A percentile compares a stretch with the other conserved stretches of the same genome.
phyloP scores from a whole-genome alignment of 257 asterid species.

The Phtheirospermum japonicum region DNA sequence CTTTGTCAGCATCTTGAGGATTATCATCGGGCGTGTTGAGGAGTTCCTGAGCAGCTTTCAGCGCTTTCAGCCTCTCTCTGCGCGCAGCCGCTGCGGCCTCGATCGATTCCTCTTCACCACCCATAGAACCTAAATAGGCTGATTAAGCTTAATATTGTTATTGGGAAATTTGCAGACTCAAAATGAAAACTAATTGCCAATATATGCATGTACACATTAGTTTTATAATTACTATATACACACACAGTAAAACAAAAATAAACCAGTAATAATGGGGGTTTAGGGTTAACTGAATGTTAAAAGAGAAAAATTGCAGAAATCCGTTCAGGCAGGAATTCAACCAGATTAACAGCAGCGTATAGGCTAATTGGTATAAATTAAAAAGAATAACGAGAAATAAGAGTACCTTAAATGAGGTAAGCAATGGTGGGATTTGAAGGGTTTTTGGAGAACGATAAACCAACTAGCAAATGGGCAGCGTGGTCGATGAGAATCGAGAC shows the following conservation, averaged over 20 bases:
- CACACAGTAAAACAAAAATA: neutral
- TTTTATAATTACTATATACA: neutral
- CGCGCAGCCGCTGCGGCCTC: conserved; percentile 76
- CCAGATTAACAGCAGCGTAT: neutral
- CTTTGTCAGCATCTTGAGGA: conserved; percentile 13
- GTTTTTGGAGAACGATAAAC: neutral
- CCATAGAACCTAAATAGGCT: conserved; percentile 16
- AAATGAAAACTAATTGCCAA: no score
- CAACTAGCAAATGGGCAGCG: neutral
- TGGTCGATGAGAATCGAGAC: no score
- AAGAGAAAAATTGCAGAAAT: neutral
- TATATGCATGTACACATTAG: neutral
- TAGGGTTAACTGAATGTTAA: neutral
- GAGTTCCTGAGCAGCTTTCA: conserved; percentile 83
- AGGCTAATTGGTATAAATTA: neutral
- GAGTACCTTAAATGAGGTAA: neutral
- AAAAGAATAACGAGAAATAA: neutral
- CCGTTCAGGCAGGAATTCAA: no score
- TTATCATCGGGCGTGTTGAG: conserved; percentile 68
- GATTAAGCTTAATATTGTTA: neutral
- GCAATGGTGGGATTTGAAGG: neutral
- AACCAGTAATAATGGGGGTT: neutral
- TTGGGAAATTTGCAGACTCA: neutral
- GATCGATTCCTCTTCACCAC: conserved; percentile 59
- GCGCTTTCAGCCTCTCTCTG: conserved; percentile 76